A percentile compares a stretch with the other conserved stretches of the same genome.
These are phyloP conservation scores for Zalaria obscura DNA, from an alignment of 2,329 filamentous ascomycete genomes.

Conservation along the genomic window DNA sequence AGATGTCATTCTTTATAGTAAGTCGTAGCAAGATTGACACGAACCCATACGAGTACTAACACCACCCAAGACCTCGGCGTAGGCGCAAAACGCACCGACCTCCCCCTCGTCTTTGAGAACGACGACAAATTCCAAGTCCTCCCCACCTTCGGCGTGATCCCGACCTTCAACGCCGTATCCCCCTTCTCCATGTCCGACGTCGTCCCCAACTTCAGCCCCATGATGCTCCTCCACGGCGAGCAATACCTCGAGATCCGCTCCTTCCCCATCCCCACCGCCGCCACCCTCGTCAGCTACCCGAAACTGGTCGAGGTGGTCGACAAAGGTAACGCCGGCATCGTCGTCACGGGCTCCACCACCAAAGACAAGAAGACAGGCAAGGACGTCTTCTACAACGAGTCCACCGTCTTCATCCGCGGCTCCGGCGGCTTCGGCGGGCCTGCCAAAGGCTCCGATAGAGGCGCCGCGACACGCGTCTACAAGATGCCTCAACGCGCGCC, in stretches of 20 bases:
- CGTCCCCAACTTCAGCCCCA: conserved; percentile 90
- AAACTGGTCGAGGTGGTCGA: conserved; percentile 88
- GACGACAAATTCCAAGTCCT: conserved; percentile 84
- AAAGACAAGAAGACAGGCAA: conserved; percentile 74
- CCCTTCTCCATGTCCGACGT: conserved; percentile 72
- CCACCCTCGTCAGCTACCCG: conserved; percentile 58
- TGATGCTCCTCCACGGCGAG: conserved; percentile 98
- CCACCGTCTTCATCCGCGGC: conserved; percentile 81
- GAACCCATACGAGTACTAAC: too few relatives aligned
- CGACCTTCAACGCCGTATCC: conserved; percentile 71
- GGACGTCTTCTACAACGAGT: conserved; percentile 94
- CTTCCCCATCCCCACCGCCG: conserved; percentile 79
- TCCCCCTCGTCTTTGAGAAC: conserved; percentile 82
- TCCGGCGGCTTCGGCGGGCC: conserved; percentile 81
- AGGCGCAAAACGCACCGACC: conserved; percentile 78
- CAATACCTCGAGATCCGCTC: conserved; percentile 93
- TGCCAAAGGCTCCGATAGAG: conserved; percentile 62
- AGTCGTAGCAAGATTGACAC: conserved; percentile 5
- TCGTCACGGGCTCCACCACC: conserved; percentile 68
- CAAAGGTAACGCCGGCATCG: conserved; percentile 80
- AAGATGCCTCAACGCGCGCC: conserved; percentile 61
- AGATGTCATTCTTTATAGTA: conserved; percentile 80
- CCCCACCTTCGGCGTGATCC: conserved; percentile 91
- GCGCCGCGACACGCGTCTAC: conserved; percentile 67
- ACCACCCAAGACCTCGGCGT: conserved; percentile 54